Percentiles rank a stretch among this genome's conserved stretches.
Evolutionary conservation across 257 asterid species (phyloP).

Genomic region (Ehretia macrophylla): DNA sequence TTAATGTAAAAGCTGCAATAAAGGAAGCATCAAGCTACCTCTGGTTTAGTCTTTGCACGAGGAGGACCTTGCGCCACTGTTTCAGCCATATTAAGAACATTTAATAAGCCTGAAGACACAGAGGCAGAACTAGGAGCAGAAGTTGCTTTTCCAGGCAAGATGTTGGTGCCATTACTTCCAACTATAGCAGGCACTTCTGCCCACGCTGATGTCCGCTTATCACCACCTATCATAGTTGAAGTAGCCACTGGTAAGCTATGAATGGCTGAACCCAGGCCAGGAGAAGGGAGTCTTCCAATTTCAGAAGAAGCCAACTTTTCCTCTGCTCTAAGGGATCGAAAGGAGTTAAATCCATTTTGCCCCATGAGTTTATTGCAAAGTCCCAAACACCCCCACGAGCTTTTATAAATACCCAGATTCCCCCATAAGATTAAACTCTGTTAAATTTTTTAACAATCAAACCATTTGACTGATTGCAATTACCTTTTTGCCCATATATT

Average conservation of each 20-base stretch:
- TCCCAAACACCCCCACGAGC: too few relatives aligned
- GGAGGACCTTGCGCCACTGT: constrained; percentile 16
- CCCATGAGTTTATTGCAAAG: too few relatives aligned
- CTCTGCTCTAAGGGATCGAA: constrained; percentile 26
- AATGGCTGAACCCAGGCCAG: constrained; percentile 50
- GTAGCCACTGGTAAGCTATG: constrained; percentile 46
- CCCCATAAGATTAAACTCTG: too few relatives aligned
- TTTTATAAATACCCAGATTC: too few relatives aligned
- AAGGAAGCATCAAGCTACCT: constrained; percentile 36
- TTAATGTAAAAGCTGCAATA: neutral
- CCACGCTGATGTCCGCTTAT: constrained; percentile 76
- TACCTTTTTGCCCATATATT: too few relatives aligned
- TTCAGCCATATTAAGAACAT: constrained; percentile 22
- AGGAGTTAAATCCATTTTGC: too few relatives aligned
- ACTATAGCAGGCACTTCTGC: constrained; percentile 56
- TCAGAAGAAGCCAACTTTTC: constrained; percentile 47
- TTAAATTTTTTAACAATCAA: too few relatives aligned
- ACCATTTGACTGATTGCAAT: too few relatives aligned
- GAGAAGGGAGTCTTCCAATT: constrained; percentile 45
- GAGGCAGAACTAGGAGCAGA: too few relatives aligned
- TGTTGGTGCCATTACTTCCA: constrained; percentile 3
- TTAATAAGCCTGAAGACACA: neutral
- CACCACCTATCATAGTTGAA: constrained; percentile 48
- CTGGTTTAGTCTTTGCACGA: constrained; percentile 42
- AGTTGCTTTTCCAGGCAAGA: neutral